phyloP scores from a whole-genome alignment of 352 stramenopile species.

The Discostella stelligera region DNA sequence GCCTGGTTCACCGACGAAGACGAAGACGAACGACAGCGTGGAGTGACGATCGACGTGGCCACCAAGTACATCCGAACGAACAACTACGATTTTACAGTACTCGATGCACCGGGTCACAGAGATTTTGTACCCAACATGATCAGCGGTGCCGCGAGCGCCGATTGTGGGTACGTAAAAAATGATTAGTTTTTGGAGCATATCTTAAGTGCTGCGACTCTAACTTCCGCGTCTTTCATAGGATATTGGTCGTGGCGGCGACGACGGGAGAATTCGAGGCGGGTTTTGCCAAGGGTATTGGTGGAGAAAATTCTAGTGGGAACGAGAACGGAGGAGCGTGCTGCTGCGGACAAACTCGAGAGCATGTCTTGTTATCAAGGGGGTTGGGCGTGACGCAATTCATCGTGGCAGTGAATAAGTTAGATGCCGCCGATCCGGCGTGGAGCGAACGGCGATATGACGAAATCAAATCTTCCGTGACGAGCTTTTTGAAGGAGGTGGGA shows the following conservation, averaged over 20 bases:
- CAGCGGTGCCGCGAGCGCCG: slow-evolving; percentile 85
- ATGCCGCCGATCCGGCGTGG: slow-evolving; percentile 86
- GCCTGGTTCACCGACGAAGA: slow-evolving; percentile 88
- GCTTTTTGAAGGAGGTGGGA: slow-evolving; percentile 72
- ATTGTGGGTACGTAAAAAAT: too few relatives aligned
- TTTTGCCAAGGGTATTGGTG: slow-evolving; percentile 77
- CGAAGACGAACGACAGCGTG: slow-evolving; percentile 87
- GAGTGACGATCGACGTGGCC: slow-evolving; percentile 96
- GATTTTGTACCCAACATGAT: slow-evolving; percentile 99
- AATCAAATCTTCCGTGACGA: slow-evolving; percentile 64
- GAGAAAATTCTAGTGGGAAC: not conserved
- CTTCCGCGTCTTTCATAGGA: too few relatives aligned
- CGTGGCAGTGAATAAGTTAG: slow-evolving; percentile 98
- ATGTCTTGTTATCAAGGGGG: slow-evolving; percentile 91
- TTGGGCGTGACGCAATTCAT: slow-evolving; percentile 92
- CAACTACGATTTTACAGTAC: slow-evolving; percentile 90
- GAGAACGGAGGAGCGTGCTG: slow-evolving; percentile 35
- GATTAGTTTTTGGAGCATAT: too few relatives aligned
- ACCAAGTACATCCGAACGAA: slow-evolving; percentile 90
- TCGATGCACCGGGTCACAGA: slow-evolving; percentile 94
- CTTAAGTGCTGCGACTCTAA: too few relatives aligned
- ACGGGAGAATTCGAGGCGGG: slow-evolving; percentile 92
- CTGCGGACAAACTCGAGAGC: slow-evolving; percentile 95
- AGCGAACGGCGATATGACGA: slow-evolving; percentile 73
- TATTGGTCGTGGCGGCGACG: slow-evolving; percentile 93